Evolutionary conservation across 257 asterid genomes (phyloP).

Genomic region (Jaltomata sinuosa): DNA sequence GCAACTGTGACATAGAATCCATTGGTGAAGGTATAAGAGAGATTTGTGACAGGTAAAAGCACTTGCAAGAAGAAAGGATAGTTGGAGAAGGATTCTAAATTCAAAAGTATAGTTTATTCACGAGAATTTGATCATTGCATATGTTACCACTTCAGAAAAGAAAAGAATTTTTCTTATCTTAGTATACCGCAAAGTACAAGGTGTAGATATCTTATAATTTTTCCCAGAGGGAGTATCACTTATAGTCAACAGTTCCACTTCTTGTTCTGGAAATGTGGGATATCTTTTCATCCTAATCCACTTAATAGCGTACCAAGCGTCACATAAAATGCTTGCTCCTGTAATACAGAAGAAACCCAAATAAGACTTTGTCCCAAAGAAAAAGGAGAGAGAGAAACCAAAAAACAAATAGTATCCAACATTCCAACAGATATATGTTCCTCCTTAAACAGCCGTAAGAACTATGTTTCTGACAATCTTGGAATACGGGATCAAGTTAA

Average conservation of each 20-base stretch:
- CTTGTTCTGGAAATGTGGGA: background rate
- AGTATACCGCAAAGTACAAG: background rate
- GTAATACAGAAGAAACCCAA: background rate
- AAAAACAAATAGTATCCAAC: background rate
- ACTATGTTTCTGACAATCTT: background rate
- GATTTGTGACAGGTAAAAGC: background rate
- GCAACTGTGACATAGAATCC: background rate
- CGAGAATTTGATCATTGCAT: background rate
- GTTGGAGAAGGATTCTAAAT: background rate
- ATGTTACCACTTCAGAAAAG: background rate
- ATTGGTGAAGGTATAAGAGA: background rate
- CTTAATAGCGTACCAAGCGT: background rate
- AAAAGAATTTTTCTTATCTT: background rate
- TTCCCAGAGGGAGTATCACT: background rate
- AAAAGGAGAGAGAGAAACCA: background rate
- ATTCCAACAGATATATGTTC: background rate
- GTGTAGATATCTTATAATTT: background rate
- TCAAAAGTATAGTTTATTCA: background rate
- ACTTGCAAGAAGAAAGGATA: background rate
- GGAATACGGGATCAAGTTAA: background rate
- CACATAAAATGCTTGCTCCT: background rate
- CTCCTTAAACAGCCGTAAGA: background rate
- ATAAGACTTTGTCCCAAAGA: background rate
- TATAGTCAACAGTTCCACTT: background rate
- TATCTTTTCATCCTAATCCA: background rate